A percentile compares a stretch with the other conserved stretches of the same genome.
These are phyloP conservation scores for Sphaerulina musiva DNA, from an alignment of 2,329 filamentous ascomycete species.

Conservation along the genomic window DNA sequence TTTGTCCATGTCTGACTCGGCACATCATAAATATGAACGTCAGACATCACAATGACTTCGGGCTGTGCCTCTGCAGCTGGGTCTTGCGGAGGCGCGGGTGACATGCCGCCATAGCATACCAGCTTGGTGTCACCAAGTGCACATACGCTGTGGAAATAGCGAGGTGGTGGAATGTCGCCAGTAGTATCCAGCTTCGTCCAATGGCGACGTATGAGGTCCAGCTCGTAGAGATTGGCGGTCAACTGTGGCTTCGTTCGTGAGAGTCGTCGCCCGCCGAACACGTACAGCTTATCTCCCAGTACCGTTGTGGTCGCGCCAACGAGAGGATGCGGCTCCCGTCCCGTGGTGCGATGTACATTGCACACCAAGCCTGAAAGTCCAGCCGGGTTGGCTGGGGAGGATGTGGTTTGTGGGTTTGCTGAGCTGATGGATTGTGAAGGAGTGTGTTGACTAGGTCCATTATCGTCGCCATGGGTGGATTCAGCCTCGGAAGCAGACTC, in stretches of 20 bases:
- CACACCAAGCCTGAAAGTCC: conserved; percentile 62
- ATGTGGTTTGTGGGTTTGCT: conserved; percentile 13
- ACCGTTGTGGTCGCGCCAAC: conserved; percentile 95
- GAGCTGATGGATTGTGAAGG: conserved; percentile 26
- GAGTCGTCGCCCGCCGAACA: conserved; percentile 85
- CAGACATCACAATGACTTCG: conserved; percentile 86
- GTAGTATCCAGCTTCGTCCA: conserved; percentile 84
- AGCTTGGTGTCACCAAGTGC: conserved; percentile 88
- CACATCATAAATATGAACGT: conserved; percentile 93
- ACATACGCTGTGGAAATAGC: conserved; percentile 97
- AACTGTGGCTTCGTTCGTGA: conserved; percentile 77
- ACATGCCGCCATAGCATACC: conserved; percentile 98
- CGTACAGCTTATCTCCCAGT: conserved; percentile 89
- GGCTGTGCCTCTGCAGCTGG: conserved; percentile 59
- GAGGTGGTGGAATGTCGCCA: conserved; percentile 80
- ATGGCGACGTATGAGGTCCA: conserved; percentile 83
- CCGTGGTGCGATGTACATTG: conserved; percentile 74
- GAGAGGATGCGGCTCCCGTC: conserved; percentile 79
- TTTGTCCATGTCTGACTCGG: conserved; percentile 76
- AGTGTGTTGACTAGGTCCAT: conserved; percentile 24
- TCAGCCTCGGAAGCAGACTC: conserved; percentile 37
- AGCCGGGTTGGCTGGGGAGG: conserved; percentile 43
- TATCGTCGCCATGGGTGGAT: conserved; percentile 22
- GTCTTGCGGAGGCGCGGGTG: conserved; percentile 55
- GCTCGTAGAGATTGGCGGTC: conserved; percentile 85